Percentiles rank a stretch among this genome's conserved stretches.
Evolutionary conservation across 225 moss, liverwort and hornwort genomes (phyloP).

Genomic region (Sphagnum tenellum): DNA sequence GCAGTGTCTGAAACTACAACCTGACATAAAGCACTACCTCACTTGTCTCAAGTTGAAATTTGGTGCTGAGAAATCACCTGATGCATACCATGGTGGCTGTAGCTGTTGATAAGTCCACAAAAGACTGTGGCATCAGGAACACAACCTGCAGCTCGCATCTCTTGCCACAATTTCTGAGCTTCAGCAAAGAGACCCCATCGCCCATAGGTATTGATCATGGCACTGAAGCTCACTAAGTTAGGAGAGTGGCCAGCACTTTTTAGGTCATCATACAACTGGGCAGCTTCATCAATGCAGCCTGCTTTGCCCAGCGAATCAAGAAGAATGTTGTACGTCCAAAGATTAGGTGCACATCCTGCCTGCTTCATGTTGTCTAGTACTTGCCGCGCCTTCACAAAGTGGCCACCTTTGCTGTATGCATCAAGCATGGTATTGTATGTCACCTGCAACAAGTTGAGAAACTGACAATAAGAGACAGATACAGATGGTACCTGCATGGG

Average conservation of each 20-base stretch:
- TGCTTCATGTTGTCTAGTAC: slow-evolving; percentile 60
- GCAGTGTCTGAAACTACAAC: no score
- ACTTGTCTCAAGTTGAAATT: no score
- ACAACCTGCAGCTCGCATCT: slow-evolving; percentile 65
- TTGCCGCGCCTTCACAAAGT: slow-evolving; percentile 46
- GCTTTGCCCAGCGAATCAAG: slow-evolving; percentile 81
- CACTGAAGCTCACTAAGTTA: slow-evolving; percentile 84
- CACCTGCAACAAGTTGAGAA: slow-evolving; percentile 37
- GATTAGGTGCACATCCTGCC: slow-evolving; percentile 65
- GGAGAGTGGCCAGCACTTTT: slow-evolving; percentile 66
- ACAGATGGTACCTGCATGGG: no score
- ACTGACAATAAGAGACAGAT: no score
- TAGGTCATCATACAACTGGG: slow-evolving; percentile 57
- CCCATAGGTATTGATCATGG: slow-evolving; percentile 71
- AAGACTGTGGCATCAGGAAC: slow-evolving; percentile 71
- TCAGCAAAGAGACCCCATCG: slow-evolving; percentile 52
- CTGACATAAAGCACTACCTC: no score
- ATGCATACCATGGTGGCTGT: slow-evolving; percentile 79
- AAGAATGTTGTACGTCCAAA: slow-evolving; percentile 91
- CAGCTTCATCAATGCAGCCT: slow-evolving; percentile 46
- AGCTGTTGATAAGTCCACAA: slow-evolving; percentile 84
- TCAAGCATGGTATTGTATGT: slow-evolving; percentile 92
- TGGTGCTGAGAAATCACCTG: slow-evolving; percentile 27
- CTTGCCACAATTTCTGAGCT: slow-evolving; percentile 56
- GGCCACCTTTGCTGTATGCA: slow-evolving; percentile 85